These are phyloP conservation scores for Clitoria ternatea DNA, from an alignment of 306 rosid species.

Conservation along the genomic window DNA sequence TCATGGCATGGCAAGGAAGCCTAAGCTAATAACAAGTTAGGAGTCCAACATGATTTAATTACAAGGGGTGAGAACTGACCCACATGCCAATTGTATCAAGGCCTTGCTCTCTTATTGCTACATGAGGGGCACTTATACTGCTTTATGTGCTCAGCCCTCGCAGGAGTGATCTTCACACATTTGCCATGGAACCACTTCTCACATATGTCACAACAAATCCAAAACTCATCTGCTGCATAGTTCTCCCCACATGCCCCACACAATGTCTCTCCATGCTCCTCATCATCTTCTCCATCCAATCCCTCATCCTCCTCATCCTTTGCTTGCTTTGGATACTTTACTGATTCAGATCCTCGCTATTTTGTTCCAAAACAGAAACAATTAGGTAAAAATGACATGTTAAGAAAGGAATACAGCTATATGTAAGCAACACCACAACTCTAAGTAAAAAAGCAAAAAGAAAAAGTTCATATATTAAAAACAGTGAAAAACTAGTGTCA, in stretches of 20 bases:
- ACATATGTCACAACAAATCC: slow-evolving; percentile 56
- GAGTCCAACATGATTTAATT: slow-evolving; percentile 33
- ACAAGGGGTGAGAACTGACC: slow-evolving; percentile 28
- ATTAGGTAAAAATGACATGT: background rate
- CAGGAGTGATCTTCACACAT: slow-evolving; percentile 39
- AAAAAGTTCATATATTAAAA: background rate
- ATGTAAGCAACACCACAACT: background rate
- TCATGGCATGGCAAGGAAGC: slow-evolving; percentile 27
- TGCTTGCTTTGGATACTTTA: slow-evolving; percentile 32
- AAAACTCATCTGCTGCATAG: slow-evolving; percentile 31
- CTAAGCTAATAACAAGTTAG: slow-evolving; percentile 41
- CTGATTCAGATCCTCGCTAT: slow-evolving; percentile 44
- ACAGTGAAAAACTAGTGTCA: background rate
- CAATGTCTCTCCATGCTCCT: slow-evolving; percentile 38
- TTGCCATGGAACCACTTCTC: slow-evolving; percentile 47
- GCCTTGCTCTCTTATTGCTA: slow-evolving; percentile 37
- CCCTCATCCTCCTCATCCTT: slow-evolving; percentile 48
- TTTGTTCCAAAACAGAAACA: slow-evolving; percentile 17
- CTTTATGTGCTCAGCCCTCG: slow-evolving; percentile 34
- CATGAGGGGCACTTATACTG: slow-evolving; percentile 39
- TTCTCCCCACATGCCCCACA: slow-evolving; percentile 34
- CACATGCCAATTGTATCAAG: slow-evolving; percentile 33
- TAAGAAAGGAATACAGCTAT: background rate
- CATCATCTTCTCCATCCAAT: slow-evolving; percentile 34
- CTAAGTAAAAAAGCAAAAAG: background rate